Evolutionary conservation across 2,329 filamentous ascomycete genomes (phyloP), one percentile per base, ranked within the genome.

Genomic region (Hymenoscyphus scutula): DNA sequence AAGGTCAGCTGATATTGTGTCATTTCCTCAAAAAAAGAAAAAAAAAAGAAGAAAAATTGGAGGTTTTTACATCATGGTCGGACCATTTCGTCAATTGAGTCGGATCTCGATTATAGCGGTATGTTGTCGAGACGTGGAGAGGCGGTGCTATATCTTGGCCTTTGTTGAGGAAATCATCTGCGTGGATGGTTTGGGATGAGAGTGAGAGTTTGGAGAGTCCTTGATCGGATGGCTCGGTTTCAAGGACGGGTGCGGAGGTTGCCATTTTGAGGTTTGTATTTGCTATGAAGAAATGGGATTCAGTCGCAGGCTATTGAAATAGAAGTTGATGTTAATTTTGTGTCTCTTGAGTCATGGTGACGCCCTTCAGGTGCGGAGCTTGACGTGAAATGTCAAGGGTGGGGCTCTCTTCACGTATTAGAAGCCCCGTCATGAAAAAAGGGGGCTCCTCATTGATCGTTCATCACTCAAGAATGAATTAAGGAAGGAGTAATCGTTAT

Each of bases 111-210:
- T 82, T 80, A 76, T 97, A 98, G 69, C 91, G 87, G 77, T 92
- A 98, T 17, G 92, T 98, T 13, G 94, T 97, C 65, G 92, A 92
- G 67, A 96, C 86, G 75, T 98, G 94, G 73, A 98, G 82, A 3
- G 94, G 87, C 63, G 95, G 94, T 13, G 94, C 92, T 61, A 98
- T 89, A 73, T 95, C 92, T 58, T 86, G 82, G 69, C 90, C 85
- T 37, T 81, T 77, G 76, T 91, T 91, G 71, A 95, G 82, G 70
- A 81, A 81, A 77, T 96, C 88, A 72, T 96, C 92, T 65, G 89
- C 91, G 75, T 96, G 92, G 66, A 96, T 80, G n/a, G 89, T 84
- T 61, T 85, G 82, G 5, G 92, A 91, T 7, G 90, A 84, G 56
- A 90, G 78, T 4, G 85, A 81, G 57, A 85, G 76, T 7, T 65